These are phyloP conservation scores for Schizothecium vesticola DNA, from an alignment of 495 filamentous ascomycete species.

Conservation along the genomic window DNA sequence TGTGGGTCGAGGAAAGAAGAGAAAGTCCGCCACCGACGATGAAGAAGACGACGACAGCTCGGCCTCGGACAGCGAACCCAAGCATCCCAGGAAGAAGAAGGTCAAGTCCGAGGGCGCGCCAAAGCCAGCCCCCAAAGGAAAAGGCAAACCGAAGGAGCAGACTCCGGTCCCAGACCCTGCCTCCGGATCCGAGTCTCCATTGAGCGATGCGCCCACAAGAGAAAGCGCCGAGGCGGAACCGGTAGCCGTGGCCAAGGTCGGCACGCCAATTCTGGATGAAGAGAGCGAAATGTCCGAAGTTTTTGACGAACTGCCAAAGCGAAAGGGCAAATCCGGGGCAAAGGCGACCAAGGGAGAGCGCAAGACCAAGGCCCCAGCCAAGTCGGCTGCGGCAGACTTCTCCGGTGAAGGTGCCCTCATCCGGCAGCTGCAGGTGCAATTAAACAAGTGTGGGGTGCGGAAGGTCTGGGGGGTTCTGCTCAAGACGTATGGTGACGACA, in stretches of 20 bases:
- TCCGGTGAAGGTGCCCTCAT: slow-evolving; percentile 73
- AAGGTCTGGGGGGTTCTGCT: slow-evolving; percentile 89
- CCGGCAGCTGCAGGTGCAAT: slow-evolving; percentile 82
- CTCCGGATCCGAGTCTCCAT: not conserved
- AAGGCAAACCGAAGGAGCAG: not conserved
- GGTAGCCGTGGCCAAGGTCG: slow-evolving; percentile 20
- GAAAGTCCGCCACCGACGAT: not conserved
- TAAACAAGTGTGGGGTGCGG: slow-evolving; percentile 87
- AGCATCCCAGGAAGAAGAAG: slow-evolving; percentile 25
- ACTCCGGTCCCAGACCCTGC: not conserved
- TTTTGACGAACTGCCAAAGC: slow-evolving; percentile 61
- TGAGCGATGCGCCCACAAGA: not conserved
- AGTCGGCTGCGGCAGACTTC: slow-evolving; percentile 38
- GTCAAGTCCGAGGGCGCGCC: slow-evolving; percentile 28
- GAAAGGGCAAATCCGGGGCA: slow-evolving; percentile 27
- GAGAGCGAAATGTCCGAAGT: slow-evolving; percentile 78
- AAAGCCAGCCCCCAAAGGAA: not conserved
- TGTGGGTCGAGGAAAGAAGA: not conserved
- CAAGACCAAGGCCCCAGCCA: slow-evolving; percentile 23
- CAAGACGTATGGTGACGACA: slow-evolving; percentile 59
- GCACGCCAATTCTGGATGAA: slow-evolving; percentile 43
- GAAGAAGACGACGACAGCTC: not conserved
- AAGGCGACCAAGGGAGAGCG: slow-evolving; percentile 6
- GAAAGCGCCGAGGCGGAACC: not conserved
- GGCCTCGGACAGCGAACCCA: not conserved